Evolutionary conservation across 1,284 basidiomycete genomes (phyloP).

Genomic region (Sanghuangporus weigelae): DNA sequence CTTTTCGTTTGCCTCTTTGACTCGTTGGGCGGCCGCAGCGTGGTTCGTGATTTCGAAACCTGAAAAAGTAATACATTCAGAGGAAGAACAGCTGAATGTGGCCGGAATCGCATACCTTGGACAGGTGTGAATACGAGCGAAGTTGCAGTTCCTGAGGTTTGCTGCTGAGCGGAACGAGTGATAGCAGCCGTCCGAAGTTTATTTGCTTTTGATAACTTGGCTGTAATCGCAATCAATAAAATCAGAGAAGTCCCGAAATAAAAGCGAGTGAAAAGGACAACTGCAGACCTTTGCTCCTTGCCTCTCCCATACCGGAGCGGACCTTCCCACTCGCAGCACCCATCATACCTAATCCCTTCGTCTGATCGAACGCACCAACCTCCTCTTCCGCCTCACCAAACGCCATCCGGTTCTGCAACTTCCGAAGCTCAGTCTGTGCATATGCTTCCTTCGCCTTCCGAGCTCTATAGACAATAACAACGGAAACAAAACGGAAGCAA

Average conservation of each 20-base stretch:
- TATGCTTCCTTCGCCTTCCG: conserved; percentile 97
- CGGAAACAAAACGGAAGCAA: background rate
- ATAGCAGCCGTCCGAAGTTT: conserved; percentile 84
- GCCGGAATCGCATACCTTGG: conserved; percentile 58
- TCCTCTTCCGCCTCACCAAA: conserved; percentile 97
- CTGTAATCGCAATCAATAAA: conserved; percentile 35
- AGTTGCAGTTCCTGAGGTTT: conserved; percentile 82
- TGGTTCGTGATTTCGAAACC: conserved; percentile 89
- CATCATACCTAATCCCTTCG: conserved; percentile 96
- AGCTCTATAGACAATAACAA: conserved; percentile 48
- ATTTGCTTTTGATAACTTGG: conserved; percentile 95
- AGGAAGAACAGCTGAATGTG: background rate
- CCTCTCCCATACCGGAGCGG: conserved; percentile 79
- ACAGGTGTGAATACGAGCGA: conserved; percentile 94
- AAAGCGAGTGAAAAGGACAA: background rate
- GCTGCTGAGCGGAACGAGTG: conserved; percentile 65
- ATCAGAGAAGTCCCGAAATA: conserved; percentile 11
- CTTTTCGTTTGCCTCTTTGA: conserved; percentile 88
- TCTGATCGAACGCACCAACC: conserved; percentile 94
- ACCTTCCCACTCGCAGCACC: conserved; percentile 83
- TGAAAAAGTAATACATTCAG: conserved; percentile 24
- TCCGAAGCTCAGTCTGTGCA: conserved; percentile 93
- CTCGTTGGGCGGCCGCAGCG: conserved; percentile 68
- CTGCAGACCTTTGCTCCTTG: conserved; percentile 77
- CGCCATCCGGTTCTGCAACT: conserved; percentile 94